These are phyloP conservation scores for Ambispora gerdemannii DNA, from an alignment of 192 early-diverging fungal species.

Conservation along the genomic window DNA sequence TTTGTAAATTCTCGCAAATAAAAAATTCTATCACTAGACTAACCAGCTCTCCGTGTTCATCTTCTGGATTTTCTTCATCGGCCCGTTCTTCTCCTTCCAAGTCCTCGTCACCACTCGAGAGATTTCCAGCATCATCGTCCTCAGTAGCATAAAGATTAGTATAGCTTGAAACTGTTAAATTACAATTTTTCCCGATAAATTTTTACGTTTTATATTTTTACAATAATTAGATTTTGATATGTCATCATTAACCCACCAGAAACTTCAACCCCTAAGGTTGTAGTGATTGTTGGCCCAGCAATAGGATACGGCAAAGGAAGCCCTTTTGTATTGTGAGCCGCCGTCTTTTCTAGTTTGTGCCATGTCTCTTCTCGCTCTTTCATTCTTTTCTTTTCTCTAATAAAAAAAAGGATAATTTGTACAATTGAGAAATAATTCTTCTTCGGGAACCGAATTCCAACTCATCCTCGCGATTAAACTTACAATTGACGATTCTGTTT, in stretches of 20 bases:
- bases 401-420: not conserved
- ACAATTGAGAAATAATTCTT: not conserved
- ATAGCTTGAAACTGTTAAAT: not conserved
- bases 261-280: constrained; percentile 14
- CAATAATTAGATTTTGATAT: not conserved
- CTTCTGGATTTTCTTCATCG: constrained; percentile 7
- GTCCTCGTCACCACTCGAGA: constrained; percentile 14
- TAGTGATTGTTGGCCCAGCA: constrained; percentile 3
- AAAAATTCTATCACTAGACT: not conserved
- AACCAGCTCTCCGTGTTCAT: constrained; percentile 28
- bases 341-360: constrained; percentile 66
- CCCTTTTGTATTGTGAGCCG: constrained; percentile 37
- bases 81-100: not conserved
- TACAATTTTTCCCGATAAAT: no score
- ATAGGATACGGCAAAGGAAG: constrained; percentile 23
- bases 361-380: constrained; percentile 80
- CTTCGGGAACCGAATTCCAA: not conserved
- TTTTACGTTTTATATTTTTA: not conserved
- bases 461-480: constrained; percentile 30
- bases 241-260: not conserved
- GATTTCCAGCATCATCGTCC: not conserved
- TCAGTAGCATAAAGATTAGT: not conserved
- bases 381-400: constrained; percentile 76
- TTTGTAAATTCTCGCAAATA: no score
- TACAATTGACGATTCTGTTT: constrained; percentile 85